Conservation (phyloP, 306 rosid species). For the Lotus japonicus region DNA sequence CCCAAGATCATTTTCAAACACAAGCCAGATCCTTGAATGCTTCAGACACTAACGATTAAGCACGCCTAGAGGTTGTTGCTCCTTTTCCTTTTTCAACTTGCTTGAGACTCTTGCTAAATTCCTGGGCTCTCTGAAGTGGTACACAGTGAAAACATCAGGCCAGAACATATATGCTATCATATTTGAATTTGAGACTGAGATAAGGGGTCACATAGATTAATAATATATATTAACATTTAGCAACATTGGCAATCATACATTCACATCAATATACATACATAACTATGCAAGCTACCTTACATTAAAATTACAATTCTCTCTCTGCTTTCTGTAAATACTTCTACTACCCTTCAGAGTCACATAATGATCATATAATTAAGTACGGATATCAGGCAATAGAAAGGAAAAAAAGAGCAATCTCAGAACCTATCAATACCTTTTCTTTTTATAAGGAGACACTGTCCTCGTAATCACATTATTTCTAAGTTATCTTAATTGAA, state of each 20-base stretch:
- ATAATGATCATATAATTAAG: background rate
- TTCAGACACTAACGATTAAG: slow-evolving; percentile 30
- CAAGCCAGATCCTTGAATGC: slow-evolving; percentile 25
- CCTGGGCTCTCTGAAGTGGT: slow-evolving; percentile 60
- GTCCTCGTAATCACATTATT: background rate
- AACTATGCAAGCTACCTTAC: slow-evolving; percentile 3
- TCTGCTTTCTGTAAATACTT: background rate
- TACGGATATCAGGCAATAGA: background rate
- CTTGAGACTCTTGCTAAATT: slow-evolving; percentile 52
- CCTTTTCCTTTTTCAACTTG: slow-evolving; percentile 50
- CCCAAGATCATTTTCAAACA: slow-evolving; percentile 29
- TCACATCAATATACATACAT: slow-evolving; percentile 1
- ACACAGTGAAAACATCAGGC: slow-evolving; percentile 1
- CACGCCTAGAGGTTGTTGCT: slow-evolving; percentile 24
- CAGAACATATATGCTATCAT: background rate
- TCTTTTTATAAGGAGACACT: too few species aligned
- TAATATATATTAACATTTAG: background rate
- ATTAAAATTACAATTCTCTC: background rate
- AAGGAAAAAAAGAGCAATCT: background rate
- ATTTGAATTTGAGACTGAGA: slow-evolving; percentile 1
- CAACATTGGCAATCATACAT: background rate
- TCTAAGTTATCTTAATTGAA: background rate
- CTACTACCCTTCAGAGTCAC: background rate
- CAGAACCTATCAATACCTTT: background rate
- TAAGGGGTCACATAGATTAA: background rate